Evolutionary conservation across 2,329 filamentous ascomycete species (phyloP), one percentile per base, ranked within the genome.

Genomic region (Pyrenophora graminea): DNA sequence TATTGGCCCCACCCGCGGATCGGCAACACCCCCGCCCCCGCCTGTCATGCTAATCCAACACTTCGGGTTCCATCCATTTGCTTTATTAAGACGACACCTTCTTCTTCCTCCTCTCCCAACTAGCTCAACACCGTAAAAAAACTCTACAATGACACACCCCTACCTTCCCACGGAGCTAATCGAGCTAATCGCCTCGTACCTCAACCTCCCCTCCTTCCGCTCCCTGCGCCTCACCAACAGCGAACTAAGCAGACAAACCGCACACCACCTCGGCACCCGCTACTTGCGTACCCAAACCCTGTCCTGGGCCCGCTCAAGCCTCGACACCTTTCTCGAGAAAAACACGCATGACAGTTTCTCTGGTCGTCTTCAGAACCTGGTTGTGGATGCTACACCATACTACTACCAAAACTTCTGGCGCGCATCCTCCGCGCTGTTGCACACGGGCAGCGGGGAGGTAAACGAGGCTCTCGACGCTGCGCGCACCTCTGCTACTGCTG

Each of bases 351-450:
- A 44, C 5, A n/a, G 45, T 10, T 62, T 67, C 27, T 61, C 61
- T 12, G 15, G 33, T 15, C 33, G 45, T 48, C 12, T 39, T 69
- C 58, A 51, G 2, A 40, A 62, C 21, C 58, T 70, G 6, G 43
- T 61, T 31, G 58, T 71, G 13, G 63, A 70, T 37, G 62, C 66
- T 2, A 69, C 68, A 6, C 68, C 68, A 0, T 37, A 51, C 7
- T 52, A 64, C 36, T 59, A 64, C 0, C 63, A 67, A 7, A 34
- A 31, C 10, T 41, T 68, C 3, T 69, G 66, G 67, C 50, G 59
- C 23, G 15, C 15, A 15, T 15, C 15, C 15, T 15, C 15, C 15
- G 15, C 15, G 15, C 15, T 15, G 15, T 15, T 15, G 15, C 15
- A 30, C 25, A 30, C 6, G 6, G 9, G 9, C 3, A 3, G 27